Evolutionary conservation across 2,329 filamentous ascomycete species (phyloP), one percentile per base, ranked within the genome.

Genomic region (Hypoxylon rubiginosum): DNA sequence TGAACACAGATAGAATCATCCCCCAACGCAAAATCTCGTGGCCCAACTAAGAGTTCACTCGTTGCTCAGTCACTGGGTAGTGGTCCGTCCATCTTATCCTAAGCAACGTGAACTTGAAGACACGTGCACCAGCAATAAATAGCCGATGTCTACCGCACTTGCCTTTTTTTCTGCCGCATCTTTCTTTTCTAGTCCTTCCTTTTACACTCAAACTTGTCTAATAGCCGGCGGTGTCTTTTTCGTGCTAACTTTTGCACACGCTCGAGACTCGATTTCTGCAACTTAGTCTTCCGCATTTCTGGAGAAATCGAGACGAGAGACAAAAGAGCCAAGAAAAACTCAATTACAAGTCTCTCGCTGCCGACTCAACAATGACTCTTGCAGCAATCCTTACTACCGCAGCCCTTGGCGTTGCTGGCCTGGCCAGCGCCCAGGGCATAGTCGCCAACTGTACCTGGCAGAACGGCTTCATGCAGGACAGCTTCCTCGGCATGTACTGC

Each of bases 401-500:
- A 11, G 52, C 53, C 52, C 55, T 73, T 43, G 68, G 68, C 28
- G 46, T 81, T 2, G 76, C 80, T 4, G 79, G 64, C 7, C 28
- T 51, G 10, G 71, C 50, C n/a, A 57, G 58, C 24, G 68, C 74
- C 10, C 76, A 77, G 64, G 74, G 72, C 32, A 78, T 81, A 60
- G 56, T 78, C 55, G 58, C 59, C 30, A 77, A 75, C 58, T 82
- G 80, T 66, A 78, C 76, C n/a, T 78, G 77, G 71, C 72, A 76
- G 53, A 78, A 76, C 3, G 75, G 75, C 43, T 68, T 76, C 45
- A 66, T 82, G 34, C 70, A 72, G 7, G 74, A 72, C 39, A 73
- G 69, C 61, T 77, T 70, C 59, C 76, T 82, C 0, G 79, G 79
- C 32, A 73, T 80, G 69, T 82, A 80, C 68, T 82, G 80, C 74